phyloP scores from a whole-genome alignment of 129 eudicot species.

The Pseudognaphalium luteoalbum region DNA sequence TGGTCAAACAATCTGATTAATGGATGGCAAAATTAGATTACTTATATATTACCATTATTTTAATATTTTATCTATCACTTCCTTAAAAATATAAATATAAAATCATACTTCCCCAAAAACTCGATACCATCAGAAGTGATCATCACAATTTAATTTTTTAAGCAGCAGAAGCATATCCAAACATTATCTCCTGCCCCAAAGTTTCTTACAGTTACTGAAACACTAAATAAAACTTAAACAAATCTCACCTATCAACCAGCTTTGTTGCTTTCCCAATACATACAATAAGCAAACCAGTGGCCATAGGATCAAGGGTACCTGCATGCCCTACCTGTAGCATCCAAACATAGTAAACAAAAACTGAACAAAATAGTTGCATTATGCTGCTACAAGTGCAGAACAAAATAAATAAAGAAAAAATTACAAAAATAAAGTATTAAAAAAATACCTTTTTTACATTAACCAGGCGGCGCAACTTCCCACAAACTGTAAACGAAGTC shows the following conservation, averaged over 20 bases:
- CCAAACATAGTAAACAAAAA: constrained; percentile 1
- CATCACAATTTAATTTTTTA: too few species aligned
- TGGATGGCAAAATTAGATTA: neutral
- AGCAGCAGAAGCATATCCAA: neutral
- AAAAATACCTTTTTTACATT: constrained; percentile 91
- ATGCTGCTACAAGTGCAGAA: constrained; percentile 8
- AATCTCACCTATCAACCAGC: constrained; percentile 71
- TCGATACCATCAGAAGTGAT: too few species aligned
- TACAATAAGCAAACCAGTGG: constrained; percentile 91
- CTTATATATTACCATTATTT: neutral
- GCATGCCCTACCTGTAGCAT: constrained; percentile 91
- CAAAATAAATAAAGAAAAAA: neutral
- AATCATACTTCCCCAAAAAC: too few species aligned
- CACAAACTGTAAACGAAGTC: constrained; percentile 99
- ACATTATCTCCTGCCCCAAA: neutral
- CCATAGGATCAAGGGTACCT: constrained; percentile 98
- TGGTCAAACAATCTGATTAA: neutral
- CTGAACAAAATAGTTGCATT: constrained; percentile 12
- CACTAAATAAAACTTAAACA: constrained; percentile 14
- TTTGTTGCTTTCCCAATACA: constrained; percentile 97
- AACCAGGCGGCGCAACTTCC: constrained; percentile 87
- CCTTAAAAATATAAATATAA: too few species aligned
- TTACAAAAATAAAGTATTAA: too few species aligned
- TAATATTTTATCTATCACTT: neutral
- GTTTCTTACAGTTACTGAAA: neutral